Evolutionary conservation across 768 basidiomycete species (phyloP).

Genomic region (Lactarius sp.): DNA sequence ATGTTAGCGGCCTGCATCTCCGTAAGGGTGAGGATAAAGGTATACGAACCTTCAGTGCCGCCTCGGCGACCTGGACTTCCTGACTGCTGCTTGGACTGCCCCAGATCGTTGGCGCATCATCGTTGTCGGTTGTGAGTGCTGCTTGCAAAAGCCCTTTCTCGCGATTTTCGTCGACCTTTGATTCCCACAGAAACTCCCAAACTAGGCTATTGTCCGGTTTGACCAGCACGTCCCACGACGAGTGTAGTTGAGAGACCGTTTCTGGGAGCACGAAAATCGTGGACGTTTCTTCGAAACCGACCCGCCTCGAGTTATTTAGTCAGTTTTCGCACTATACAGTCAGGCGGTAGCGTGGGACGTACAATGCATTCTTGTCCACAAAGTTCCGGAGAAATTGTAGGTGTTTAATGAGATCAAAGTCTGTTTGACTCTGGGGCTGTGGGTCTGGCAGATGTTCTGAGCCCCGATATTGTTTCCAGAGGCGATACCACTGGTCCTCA

Average conservation of each 20-base stretch:
- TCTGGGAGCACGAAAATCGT: slow-evolving; percentile 37
- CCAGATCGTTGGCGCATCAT: slow-evolving; percentile 35
- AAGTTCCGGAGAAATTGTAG: slow-evolving; percentile 74
- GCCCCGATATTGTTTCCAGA: slow-evolving; percentile 71
- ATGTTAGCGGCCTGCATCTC: not conserved
- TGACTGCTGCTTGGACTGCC: slow-evolving; percentile 33
- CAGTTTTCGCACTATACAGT: slow-evolving; percentile 2
- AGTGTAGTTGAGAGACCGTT: slow-evolving; percentile 41
- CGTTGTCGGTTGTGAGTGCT: slow-evolving; percentile 45
- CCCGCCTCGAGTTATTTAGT: slow-evolving; percentile 42
- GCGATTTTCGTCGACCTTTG: slow-evolving; percentile 65
- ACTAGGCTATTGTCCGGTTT: slow-evolving; percentile 38
- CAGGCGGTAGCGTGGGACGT: slow-evolving; percentile 34
- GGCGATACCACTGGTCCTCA: slow-evolving; percentile 74
- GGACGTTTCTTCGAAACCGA: slow-evolving; percentile 51
- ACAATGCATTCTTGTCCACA: slow-evolving; percentile 86
- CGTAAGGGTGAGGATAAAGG: not conserved
- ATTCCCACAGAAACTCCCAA: slow-evolving; percentile 76
- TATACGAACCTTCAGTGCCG: slow-evolving; percentile 58
- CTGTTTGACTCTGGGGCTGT: slow-evolving; percentile 56
- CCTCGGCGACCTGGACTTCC: slow-evolving; percentile 52
- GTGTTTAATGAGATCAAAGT: slow-evolving; percentile 81
- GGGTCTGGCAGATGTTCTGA: slow-evolving; percentile 65
- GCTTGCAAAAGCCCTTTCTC: slow-evolving; percentile 62
- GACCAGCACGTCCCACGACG: slow-evolving; percentile 49